phyloP scores from a whole-genome alignment of 352 stramenopile genomes.

The Phytophthora sp. region DNA sequence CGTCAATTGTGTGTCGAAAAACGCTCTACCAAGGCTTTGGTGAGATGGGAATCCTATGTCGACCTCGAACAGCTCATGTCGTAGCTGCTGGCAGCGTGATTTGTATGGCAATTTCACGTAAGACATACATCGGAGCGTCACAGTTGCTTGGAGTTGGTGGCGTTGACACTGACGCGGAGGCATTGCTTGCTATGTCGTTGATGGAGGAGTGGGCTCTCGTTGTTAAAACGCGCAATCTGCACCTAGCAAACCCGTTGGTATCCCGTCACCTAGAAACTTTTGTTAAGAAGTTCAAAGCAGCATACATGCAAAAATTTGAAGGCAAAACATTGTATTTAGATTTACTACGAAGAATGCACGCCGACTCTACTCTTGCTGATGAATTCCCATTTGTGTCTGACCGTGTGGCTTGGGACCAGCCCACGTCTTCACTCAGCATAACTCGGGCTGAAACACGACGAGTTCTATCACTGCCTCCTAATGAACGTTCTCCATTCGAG shows the following conservation, averaged over 20 bases:
- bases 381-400: constrained; percentile 66
- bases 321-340: constrained; percentile 80
- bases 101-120: constrained; percentile 57
- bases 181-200: constrained; percentile 63
- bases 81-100: constrained; percentile 45
- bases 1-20: constrained; percentile 59
- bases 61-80: constrained; percentile 57
- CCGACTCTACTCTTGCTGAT: constrained; percentile 54
- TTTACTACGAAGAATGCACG: constrained; percentile 64
- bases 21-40: constrained; percentile 74
- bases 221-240: constrained; percentile 62
- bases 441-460: constrained; percentile 72
- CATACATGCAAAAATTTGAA: constrained; percentile 79
- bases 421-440: constrained; percentile 66
- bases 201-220: constrained; percentile 76
- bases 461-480: constrained; percentile 48
- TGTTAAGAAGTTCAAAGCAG: constrained; percentile 80
- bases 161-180: constrained; percentile 60
- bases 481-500: constrained; percentile 45
- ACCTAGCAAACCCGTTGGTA: constrained; percentile 71
- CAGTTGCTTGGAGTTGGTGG: constrained; percentile 36
- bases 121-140: constrained; percentile 49
- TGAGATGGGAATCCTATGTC: constrained; percentile 78
- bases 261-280: constrained; percentile 73
- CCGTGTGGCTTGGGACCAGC: constrained; percentile 61